These are phyloP conservation scores for Poterioochromonas sp. DNA, from an alignment of 352 stramenopile genomes.

Conservation along the genomic window DNA sequence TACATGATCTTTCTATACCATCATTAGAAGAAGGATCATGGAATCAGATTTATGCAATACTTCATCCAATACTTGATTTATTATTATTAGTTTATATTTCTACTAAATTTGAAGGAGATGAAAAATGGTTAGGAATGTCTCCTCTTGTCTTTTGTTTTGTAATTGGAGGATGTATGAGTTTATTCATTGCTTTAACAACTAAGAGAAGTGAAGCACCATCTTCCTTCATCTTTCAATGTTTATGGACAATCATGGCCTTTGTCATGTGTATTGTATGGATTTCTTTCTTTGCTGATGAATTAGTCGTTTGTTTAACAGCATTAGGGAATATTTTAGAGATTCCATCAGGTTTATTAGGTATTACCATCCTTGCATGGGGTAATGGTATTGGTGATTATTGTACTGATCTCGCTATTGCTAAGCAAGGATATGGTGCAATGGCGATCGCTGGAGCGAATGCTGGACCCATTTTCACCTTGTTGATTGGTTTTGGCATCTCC, in stretches of 20 bases:
- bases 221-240: too few species aligned
- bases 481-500: conserved; percentile 38
- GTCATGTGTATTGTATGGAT: conserved; percentile 71
- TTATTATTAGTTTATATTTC: conserved; percentile 60
- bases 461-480: conserved; percentile 44
- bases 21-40: conserved; percentile 67
- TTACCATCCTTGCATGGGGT: conserved; percentile 72
- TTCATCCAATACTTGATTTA: conserved; percentile 67
- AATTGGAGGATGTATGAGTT: conserved; percentile 2
- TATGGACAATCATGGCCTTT: conserved; percentile 41
- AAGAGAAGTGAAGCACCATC: neutral
- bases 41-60: conserved; percentile 63
- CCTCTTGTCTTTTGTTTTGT: conserved; percentile 45
- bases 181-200: conserved; percentile 27
- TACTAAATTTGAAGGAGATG: neutral
- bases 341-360: conserved; percentile 51
- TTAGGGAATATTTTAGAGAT: conserved; percentile 12
- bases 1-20: conserved; percentile 55
- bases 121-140: neutral
- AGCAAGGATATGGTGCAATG: conserved; percentile 60
- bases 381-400: conserved; percentile 72
- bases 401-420: conserved; percentile 67
- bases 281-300: conserved; percentile 69
- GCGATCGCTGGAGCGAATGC: conserved; percentile 49
- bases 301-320: conserved; percentile 65